Evolutionary conservation across 148 eudicot species (phyloP), one percentile per base, ranked within the genome.

Genomic region (Rhododendron kiyosumense): DNA sequence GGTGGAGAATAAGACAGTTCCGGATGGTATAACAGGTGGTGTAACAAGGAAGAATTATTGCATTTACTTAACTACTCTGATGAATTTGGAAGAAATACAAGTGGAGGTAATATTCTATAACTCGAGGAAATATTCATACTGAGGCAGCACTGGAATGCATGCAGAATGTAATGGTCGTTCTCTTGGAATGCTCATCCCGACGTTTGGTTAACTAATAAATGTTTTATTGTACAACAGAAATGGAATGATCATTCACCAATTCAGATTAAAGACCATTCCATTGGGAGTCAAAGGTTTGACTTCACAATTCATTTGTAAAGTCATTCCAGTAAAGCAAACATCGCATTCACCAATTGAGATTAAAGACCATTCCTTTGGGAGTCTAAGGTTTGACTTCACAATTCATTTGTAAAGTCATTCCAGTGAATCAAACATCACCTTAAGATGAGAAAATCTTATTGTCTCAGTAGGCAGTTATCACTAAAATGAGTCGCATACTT

Each of bases 51-150:
- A 45, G 57, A 97, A 93, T 76, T 93, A 97, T 88, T 89, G 88
- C 75, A 41, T 87, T 15, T 95, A 86, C 90, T 97, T 94, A 77
- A 89, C 82, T 83, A 86, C 94, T 51, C 88, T 97, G 73, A 77
- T 95, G 74, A 81, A 89, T 22, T 92, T 97, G 95, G 99, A 97
- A 88, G 99, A 97, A 83, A 87, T 97, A 26, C 93, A 91, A 78
- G 22, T 94, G 86, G 99, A 97, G 99, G 99, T 95, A 84, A 86
- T 22, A 84, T 57, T 85, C n/a, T 81, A 75, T 80, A 38, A 52
- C 11, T 80, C 46, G 8, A 4, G 36, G 22, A 65, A 74, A 78
- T n/a, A 43, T n/a, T 65, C 46, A 49, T 36, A 17, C 17, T 65
- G 30, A 18, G 41, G 76, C 78, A 4, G 78, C 76, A 71, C 41